These are phyloP conservation scores for Monosiga brevicollis DNA, from an alignment of 78 protist species.

Conservation along the genomic window DNA sequence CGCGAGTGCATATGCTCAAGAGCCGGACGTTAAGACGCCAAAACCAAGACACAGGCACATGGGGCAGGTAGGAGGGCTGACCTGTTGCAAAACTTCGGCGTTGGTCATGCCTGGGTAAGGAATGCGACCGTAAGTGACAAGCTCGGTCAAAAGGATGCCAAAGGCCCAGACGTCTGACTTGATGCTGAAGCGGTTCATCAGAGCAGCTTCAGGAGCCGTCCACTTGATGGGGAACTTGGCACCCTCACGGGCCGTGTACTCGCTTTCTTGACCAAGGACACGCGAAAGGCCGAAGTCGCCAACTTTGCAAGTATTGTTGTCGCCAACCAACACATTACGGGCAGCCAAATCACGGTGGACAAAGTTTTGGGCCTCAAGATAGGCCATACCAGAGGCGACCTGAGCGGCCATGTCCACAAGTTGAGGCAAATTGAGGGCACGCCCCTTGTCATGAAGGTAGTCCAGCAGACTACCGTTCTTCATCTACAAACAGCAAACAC, in stretches of 20 bases:
- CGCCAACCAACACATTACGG: conserved; percentile 24
- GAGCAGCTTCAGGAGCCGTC: conserved; percentile 38
- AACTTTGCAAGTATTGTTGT: conserved; percentile 19
- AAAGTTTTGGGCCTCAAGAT: conserved; percentile 14
- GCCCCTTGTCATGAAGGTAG: conserved; percentile 16
- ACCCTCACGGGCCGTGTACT: conserved; percentile 27
- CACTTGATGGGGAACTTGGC: conserved; percentile 47
- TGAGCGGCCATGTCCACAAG: conserved; percentile 29
- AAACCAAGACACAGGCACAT: too few relatives aligned
- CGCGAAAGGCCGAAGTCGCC: conserved; percentile 43
- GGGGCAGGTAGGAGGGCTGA: too few relatives aligned
- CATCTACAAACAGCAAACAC: conserved; percentile 7
- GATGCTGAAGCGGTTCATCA: not conserved
- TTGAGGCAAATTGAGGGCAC: not conserved
- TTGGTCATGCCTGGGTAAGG: conserved; percentile 44
- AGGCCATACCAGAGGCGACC: conserved; percentile 36
- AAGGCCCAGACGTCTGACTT: conserved; percentile 16
- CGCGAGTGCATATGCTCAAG: too few relatives aligned
- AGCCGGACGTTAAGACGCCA: too few relatives aligned
- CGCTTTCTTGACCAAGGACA: conserved; percentile 1
- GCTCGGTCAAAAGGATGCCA: conserved; percentile 26
- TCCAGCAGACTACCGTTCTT: conserved; percentile 19
- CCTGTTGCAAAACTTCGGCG: not conserved
- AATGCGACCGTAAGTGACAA: conserved; percentile 25
- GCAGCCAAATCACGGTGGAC: conserved; percentile 43